Percentiles rank a stretch among this genome's conserved stretches.
Evolutionary conservation across 768 basidiomycete genomes (phyloP).

Genomic region (Lyophyllum decastes): DNA sequence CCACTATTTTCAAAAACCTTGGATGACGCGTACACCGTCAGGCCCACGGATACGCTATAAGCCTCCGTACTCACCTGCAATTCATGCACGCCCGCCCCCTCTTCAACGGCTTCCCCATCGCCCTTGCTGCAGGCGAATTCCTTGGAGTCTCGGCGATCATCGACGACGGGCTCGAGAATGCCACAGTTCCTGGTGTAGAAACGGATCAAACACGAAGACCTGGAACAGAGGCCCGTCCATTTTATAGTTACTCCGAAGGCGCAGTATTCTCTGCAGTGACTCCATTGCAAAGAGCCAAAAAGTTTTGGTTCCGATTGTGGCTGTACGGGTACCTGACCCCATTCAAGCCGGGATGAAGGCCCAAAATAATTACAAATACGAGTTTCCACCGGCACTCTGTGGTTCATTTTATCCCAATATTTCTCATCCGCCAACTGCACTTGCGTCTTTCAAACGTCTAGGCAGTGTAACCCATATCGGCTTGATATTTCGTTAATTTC

Average conservation of each 20-base stretch:
- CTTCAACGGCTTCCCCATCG: constrained; percentile 44
- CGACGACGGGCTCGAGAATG: constrained; percentile 27
- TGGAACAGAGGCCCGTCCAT: constrained; percentile 25
- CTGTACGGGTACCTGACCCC: constrained; percentile 14
- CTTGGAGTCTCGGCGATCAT: constrained; percentile 41
- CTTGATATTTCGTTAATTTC: neutral
- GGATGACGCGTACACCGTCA: neutral
- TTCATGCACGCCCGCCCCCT: constrained; percentile 57
- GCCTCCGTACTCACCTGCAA: constrained; percentile 41
- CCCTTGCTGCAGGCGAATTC: constrained; percentile 29
- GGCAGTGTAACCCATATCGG: constrained; percentile 2
- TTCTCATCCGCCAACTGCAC: neutral
- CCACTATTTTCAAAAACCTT: constrained; percentile 54
- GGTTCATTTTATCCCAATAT: neutral
- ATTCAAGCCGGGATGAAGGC: neutral
- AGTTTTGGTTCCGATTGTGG: constrained; percentile 13
- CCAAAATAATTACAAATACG: constrained; percentile 6
- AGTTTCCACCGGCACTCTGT: neutral
- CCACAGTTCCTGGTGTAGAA: constrained; percentile 25
- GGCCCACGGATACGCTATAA: neutral
- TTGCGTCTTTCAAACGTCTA: neutral
- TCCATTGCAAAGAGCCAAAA: neutral
- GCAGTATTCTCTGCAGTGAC: neutral
- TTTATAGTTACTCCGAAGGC: constrained; percentile 33
- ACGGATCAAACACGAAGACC: constrained; percentile 36